These are phyloP conservation scores for Saccharomyces hybrid DNA, from an alignment of 1,139 yeast genomes.

Conservation along the genomic window DNA sequence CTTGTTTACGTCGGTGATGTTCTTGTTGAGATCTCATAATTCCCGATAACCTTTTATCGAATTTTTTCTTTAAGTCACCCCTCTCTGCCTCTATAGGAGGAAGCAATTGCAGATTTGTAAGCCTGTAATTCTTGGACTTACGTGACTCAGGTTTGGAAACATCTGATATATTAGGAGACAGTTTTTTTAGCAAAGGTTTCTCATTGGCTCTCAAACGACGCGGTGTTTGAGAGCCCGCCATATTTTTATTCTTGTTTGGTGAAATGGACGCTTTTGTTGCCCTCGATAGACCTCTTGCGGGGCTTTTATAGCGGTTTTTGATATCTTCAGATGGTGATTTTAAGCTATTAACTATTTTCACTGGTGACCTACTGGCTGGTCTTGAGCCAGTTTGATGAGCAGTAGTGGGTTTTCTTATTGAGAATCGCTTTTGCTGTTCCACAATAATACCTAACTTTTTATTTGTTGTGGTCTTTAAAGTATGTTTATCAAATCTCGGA, in stretches of 20 bases:
- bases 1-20: constrained; percentile 22
- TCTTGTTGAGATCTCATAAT: constrained; percentile 30
- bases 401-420: neutral
- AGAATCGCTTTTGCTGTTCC: neutral
- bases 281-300: neutral
- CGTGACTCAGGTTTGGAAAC: neutral
- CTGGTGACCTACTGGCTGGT: neutral
- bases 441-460: neutral
- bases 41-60: constrained; percentile 28
- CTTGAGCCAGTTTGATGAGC: neutral
- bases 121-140: constrained; percentile 12
- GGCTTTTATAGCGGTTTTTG: neutral
- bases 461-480: neutral
- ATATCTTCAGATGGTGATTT: neutral
- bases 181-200: neutral
- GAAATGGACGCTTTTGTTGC: constrained; percentile 1
- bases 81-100: constrained; percentile 22
- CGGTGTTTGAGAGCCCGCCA: neutral
- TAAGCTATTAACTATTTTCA: neutral
- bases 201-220: neutral
- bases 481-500: constrained; percentile 12
- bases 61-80: constrained; percentile 25
- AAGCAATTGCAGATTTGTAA: constrained; percentile 27
- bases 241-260: neutral
- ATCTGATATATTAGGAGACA: neutral